Evolutionary conservation across 2,329 filamentous ascomycete species (phyloP), one percentile per base, ranked within the genome.

Genomic region (Monosporascus sp.): DNA sequence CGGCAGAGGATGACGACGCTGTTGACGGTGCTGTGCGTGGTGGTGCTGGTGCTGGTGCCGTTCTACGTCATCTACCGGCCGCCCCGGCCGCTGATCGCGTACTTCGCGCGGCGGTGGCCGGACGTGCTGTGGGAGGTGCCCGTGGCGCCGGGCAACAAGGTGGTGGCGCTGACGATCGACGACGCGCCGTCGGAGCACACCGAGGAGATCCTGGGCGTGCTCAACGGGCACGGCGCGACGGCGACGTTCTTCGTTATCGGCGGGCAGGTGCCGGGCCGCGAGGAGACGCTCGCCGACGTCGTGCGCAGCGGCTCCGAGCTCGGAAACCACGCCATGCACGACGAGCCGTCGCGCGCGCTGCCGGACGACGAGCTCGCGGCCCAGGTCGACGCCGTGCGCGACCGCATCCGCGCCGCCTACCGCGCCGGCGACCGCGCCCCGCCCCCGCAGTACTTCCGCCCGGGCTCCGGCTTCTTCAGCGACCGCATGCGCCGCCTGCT

Each of bases 241-340:
- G 91, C 91, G 0, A 96, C 91, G 0, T 94, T 96, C 68, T 97
- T 96, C 69, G 79, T 95, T 34, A 96, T 96, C 61, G 91, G 91
- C 8, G 80, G 79, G 3, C 90, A 96, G 72, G 84, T 90, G 9
- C 60, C 74, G 0, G 81, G 79, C 2, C 69, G 73, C 27, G 78
- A 85, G 63, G 71, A 74, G 6, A 69, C 78, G 3, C 74, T 90
- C 34, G 70, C 76, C 44, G 74, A 80, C 39, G 72, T 88, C 1
- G 74, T 89, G n/a, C 72, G 74, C 38, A 74, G 71, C 48, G 85
- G 84, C 22, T 82, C 88, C 67, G 88, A 91, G 73, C 75, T 96
- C 3, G 91, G 82, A 24, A 96, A 96, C 71, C 91, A 96, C 70
- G 91, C 88, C 9, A 92, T 94, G 89, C 81, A 84, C 67, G 91